A percentile compares a stretch with the other conserved stretches of the same genome.
Conservation (phyloP, 2,329 filamentous ascomycete species). For the Colletotrichum tamarilloi region DNA sequence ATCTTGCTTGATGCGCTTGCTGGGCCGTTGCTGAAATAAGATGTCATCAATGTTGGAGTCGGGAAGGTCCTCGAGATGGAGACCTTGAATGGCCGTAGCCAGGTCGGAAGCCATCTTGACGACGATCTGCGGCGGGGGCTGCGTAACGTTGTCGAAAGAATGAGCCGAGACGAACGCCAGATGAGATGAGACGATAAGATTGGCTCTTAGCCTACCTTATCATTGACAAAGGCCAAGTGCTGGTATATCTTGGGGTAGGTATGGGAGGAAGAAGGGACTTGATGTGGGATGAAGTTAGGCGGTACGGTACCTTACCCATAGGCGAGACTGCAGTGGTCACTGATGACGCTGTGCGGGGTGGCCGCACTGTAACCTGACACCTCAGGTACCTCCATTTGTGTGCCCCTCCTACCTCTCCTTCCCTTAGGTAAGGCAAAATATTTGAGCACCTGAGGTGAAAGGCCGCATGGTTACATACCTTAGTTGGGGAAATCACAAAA, state of each 20-base stretch:
- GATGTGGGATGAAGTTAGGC: not conserved
- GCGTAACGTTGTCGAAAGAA: not conserved
- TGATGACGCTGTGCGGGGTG: not conserved
- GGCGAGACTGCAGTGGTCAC: not conserved
- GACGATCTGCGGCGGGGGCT: not conserved
- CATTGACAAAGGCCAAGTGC: not conserved
- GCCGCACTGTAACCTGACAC: not conserved
- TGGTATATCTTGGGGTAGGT: not conserved
- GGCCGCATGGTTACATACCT: no score
- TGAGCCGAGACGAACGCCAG: not conserved
- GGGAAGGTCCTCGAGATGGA: constrained; percentile 24
- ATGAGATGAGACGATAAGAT: not conserved
- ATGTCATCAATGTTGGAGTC: constrained; percentile 64
- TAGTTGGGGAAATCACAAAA: no score
- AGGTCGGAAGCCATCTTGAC: constrained; percentile 32
- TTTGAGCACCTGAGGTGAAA: no score
- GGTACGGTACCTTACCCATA: not conserved
- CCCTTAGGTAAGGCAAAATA: no score
- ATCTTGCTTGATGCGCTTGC: constrained; percentile 60
- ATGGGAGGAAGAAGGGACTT: not conserved
- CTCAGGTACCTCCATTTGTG: no score
- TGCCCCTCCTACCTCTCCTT: no score
- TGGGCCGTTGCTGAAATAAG: constrained; percentile 58
- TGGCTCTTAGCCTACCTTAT: not conserved
- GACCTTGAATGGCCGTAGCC: constrained; percentile 29